Evolutionary conservation across 306 rosid genomes (phyloP), one percentile per base, ranked within the genome.

Genomic region (Quercus parvula): DNA sequence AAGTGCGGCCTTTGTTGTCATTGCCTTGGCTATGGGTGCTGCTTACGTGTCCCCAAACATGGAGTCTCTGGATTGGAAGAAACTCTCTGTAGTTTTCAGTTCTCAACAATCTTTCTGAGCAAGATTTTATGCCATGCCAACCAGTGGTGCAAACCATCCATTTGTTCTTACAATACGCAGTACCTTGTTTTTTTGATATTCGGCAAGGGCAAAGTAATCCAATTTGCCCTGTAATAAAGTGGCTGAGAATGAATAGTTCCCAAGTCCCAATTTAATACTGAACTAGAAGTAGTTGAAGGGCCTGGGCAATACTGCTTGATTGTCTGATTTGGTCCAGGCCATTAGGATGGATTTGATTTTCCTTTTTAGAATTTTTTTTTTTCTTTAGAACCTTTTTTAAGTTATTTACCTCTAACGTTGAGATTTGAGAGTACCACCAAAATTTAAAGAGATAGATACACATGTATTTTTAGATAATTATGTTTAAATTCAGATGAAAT

Each of bases 21-120:
- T 91, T 56, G 94, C 88, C 46, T 6, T 85, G 80, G 94, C 91
- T 73, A 87, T 86, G 18, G 99, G 97, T 18, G 91, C 92, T 74
- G 86, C 87, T 61, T 74, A 85, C 31, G 61, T 90, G 73, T 85
- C 92, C 84, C 93, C 92, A 5, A 84, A 80, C 76, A 17, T 84
- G 59, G 91, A 89, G 64, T 86, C 90, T 17, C 72, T 79, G 87
- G 95, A 89, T 84, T 81, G 83, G 86, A 79, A 89, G 88, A 90
- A 94, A 78, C 82, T 94, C 81, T 75, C 88, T 3, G 80, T 46
- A 69, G 25, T 75, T 61, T 75, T 94, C 79, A 90, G 88, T 88
- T 66, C 86, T 58, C 86, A 58, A 56, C 61, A 75, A 59, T 82
- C 90, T n/a, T 58, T 79, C 61, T 83, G 81, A 90, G 85, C 75